Conservation (phyloP, 2,329 filamentous ascomycete genomes). For the Phialocephala sp. region DNA sequence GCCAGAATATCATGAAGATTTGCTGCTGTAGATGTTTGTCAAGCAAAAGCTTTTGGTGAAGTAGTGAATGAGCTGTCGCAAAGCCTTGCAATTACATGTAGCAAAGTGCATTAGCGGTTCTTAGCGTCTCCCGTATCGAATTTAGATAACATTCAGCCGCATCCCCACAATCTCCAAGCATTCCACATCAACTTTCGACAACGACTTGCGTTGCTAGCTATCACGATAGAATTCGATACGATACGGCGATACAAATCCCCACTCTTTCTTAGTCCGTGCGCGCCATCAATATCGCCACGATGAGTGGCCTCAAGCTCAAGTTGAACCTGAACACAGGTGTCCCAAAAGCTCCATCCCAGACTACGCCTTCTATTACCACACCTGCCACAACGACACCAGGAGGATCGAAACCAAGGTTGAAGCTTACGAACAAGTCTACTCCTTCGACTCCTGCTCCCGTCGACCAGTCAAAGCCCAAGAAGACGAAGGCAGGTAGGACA, state of each 20-base stretch:
- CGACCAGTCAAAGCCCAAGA: constrained; percentile 41
- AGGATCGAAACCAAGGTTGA: constrained; percentile 41
- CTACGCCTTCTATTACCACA: constrained; percentile 31
- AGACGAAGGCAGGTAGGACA: constrained; percentile 65
- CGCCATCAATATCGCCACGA: constrained; percentile 22
- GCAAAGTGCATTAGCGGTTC: constrained; percentile 15
- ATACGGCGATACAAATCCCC: too few species aligned
- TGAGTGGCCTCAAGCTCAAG: constrained; percentile 37
- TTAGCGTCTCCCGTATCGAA: constrained; percentile 23
- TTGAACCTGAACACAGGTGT: constrained; percentile 31
- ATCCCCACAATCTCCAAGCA: constrained; percentile 14
- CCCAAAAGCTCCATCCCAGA: constrained; percentile 19
- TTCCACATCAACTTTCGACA: constrained; percentile 5
- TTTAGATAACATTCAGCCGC: constrained; percentile 17
- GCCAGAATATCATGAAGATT: constrained; percentile 18
- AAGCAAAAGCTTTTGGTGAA: neutral
- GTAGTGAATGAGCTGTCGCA: constrained; percentile 13
- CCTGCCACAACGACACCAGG: constrained; percentile 32
- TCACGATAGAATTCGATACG: neutral
- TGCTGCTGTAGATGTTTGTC: constrained; percentile 12
- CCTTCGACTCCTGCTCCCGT: constrained; percentile 16
- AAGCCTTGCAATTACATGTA: neutral
- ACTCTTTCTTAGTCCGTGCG: too few species aligned
- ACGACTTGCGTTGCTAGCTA: neutral
- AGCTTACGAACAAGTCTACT: constrained; percentile 24